Percentiles rank a stretch among this genome's conserved stretches.
Evolutionary conservation across 768 basidiomycete species (phyloP).

Genomic region (Mycena filopes): DNA sequence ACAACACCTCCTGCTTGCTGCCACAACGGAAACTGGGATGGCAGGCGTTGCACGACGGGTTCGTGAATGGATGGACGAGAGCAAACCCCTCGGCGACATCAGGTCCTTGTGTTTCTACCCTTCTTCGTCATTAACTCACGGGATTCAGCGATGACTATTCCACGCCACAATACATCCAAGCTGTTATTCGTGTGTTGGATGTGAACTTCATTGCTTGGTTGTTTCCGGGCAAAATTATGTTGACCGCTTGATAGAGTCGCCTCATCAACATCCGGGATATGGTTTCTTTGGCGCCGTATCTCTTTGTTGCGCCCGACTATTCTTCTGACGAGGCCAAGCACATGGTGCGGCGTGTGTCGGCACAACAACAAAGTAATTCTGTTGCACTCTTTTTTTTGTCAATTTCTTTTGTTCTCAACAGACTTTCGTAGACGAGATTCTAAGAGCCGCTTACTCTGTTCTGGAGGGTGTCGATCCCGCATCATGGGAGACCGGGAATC

Average conservation of each 20-base stretch:
- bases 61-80: constrained; percentile 46
- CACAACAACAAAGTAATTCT: constrained; percentile 57
- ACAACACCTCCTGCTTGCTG: constrained; percentile 74
- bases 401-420: neutral
- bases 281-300: constrained; percentile 72
- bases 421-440: constrained; percentile 41
- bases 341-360: constrained; percentile 58
- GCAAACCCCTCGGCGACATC: constrained; percentile 68
- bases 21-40: constrained; percentile 62
- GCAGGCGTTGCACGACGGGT: constrained; percentile 64
- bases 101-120: constrained; percentile 54
- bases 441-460: constrained; percentile 43
- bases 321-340: constrained; percentile 60
- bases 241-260: constrained; percentile 61
- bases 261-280: constrained; percentile 79
- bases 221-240: no score
- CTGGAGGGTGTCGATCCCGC: constrained; percentile 44
- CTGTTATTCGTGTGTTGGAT: constrained; percentile 71
- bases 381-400: constrained; percentile 5
- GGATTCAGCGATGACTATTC: constrained; percentile 54
- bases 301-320: constrained; percentile 80
- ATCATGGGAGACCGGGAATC: constrained; percentile 50
- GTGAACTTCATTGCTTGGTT: constrained; percentile 44
- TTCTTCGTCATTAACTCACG: constrained; percentile 1
- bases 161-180: constrained; percentile 66